Evolutionary conservation across 176 grass and related monocot species (phyloP), one percentile per base, ranked within the genome.

Genomic region (Puya raimondii): DNA sequence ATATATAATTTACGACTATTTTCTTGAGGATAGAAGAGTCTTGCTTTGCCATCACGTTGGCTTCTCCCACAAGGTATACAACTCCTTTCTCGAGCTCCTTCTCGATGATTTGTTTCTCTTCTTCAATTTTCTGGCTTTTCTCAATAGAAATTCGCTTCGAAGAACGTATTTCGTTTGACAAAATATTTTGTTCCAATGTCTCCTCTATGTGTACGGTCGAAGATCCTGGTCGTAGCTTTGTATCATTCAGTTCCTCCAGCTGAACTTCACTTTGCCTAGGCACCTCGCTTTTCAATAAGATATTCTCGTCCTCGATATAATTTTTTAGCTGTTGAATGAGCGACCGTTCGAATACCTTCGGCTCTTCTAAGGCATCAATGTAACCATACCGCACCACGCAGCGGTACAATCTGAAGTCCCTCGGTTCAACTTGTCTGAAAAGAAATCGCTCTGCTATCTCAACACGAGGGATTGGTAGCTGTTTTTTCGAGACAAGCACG

Each of bases 311-410:
- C 12, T 85, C 74, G 58, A 90, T 16, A 69, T 81, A 95, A 59
- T 79, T 75, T 80, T 87, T 79, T 0, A 95, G 83, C 6, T 79
- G 48, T 75, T 87, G 80, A 0, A 87, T 67, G 1, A 95, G 69
- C 29, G 14, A 10, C 47, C 33, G 48, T 0, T 69, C 75, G 72
- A 95, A 95, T 48, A 79, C 83, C 33, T 53, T 52, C 2, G 87
- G 69, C 22, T 87, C 91, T 54, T 87, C 86, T 10, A 81, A 73
- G 10, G 52, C 65, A 75, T 95, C 91, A 0, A 80, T 85, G 84
- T 95, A 95, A 12, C 91, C 87, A 71, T 95, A 95, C 33, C 91
- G 74, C 0, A 78, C 84, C 0, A 95, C 78, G 66, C 91, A 95
- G 0, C 87, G 91, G 81, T 85, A 95, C 25, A 91, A 49, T 11